Evolutionary conservation across 2,329 filamentous ascomycete genomes (phyloP), one percentile per base, ranked within the genome.

Genomic region (Fusarium poae): DNA sequence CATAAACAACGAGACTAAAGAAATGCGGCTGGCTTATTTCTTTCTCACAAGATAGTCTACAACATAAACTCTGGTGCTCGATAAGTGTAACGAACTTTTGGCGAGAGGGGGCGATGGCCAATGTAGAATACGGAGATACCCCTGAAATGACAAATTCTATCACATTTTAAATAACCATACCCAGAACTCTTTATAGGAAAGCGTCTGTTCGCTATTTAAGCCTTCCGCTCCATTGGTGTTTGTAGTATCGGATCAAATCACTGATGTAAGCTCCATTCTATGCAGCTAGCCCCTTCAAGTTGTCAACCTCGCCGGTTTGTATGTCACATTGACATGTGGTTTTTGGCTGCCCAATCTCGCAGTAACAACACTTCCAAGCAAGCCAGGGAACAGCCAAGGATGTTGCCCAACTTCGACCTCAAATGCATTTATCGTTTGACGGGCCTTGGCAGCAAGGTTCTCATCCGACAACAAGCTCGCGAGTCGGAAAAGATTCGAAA

Each of bases 391-490:
- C 3, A 98, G 84, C 84, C 96, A 97, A 0, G 96, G 94, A 73
- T 98, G 94, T 78, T 98, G 94, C 75, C 97, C 84, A 71, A 97
- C 89, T 80, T 99, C 96, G 0, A 92, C 91, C 72, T 97, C 93
- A 71, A 99, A 99, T 0, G 94, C 93, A 62, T 89, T 88, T 65
- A 94, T 88, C 1, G 93, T 96, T 70, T 91, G 87, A 51, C 87
- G 86, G 0, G 93, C 94, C 51, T 89, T 84, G 52, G 82, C 82
- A 0, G 84, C 84, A 74, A 93, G 94, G 4, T 79, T 78, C 3
- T 88, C 81, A 67, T 93, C 89, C 46, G 88, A 86, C 0, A 97
- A 83, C 3, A 97, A 78, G 8, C 86, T 85, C 15, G 88, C 88
- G 6, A 98, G 86, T 1, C 93, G 89, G 80, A 96, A 92, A n/a